Evolutionary conservation across 1,139 yeast genomes (phyloP).

Genomic region (Lizanozyma gosingica): DNA sequence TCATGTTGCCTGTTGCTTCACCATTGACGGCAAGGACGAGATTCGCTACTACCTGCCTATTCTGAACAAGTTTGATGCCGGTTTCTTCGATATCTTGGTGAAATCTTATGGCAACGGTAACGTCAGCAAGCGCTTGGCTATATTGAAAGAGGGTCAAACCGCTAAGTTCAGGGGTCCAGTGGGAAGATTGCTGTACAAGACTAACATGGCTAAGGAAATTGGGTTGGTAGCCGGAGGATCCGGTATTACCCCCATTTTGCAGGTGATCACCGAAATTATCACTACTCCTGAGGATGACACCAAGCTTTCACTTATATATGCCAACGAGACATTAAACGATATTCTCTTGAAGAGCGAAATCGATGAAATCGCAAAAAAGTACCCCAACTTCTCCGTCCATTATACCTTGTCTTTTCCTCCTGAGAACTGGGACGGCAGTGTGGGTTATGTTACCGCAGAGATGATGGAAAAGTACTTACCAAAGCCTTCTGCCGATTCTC

Average conservation of each 20-base stretch:
- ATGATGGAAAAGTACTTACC: slow-evolving; percentile 48
- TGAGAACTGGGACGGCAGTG: slow-evolving; percentile 44
- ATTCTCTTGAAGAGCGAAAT: slow-evolving; percentile 60
- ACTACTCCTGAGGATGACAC: slow-evolving; percentile 62
- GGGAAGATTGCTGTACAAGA: slow-evolving; percentile 51
- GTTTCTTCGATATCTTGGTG: slow-evolving; percentile 66
- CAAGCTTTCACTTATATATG: slow-evolving; percentile 51
- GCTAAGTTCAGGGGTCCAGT: slow-evolving; percentile 73
- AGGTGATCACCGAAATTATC: slow-evolving; percentile 53
- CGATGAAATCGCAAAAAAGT: slow-evolving; percentile 55
- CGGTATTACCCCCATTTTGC: slow-evolving; percentile 73
- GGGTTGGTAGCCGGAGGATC: slow-evolving; percentile 78
- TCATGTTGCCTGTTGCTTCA: slow-evolving; percentile 55
- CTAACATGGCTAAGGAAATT: slow-evolving; percentile 53
- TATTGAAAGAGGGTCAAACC: slow-evolving; percentile 52
- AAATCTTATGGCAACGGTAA: slow-evolving; percentile 64
- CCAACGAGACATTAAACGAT: slow-evolving; percentile 67
- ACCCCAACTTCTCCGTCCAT: slow-evolving; percentile 48
- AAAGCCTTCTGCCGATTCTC: slow-evolving; percentile 33
- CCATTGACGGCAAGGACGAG: slow-evolving; percentile 50
- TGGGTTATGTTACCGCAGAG: slow-evolving; percentile 53
- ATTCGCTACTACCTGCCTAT: slow-evolving; percentile 70
- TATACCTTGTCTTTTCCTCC: slow-evolving; percentile 30
- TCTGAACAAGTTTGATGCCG: slow-evolving; percentile 58
- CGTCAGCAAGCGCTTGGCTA: slow-evolving; percentile 58